Evolutionary conservation across 106 monocot species (phyloP).

Genomic region (Phalaenopsis aphrodite): DNA sequence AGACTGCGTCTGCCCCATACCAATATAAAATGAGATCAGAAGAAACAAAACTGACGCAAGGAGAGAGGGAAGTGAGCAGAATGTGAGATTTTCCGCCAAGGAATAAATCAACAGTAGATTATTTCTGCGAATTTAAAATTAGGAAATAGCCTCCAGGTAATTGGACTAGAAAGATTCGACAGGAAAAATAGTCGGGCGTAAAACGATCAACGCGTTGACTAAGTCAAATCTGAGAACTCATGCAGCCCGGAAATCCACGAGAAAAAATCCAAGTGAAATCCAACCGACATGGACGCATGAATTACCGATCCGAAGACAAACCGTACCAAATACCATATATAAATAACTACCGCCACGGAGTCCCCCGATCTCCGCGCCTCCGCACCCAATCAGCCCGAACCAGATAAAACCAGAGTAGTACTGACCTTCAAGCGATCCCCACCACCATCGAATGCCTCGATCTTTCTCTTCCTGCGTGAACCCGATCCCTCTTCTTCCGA

Average conservation of each 20-base stretch:
- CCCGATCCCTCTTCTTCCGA: constrained; percentile 15
- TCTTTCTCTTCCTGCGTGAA: constrained; percentile 29
- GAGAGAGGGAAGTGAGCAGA: constrained; percentile 4
- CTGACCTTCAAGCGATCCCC: constrained; percentile 2
- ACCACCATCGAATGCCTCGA: constrained; percentile 20
- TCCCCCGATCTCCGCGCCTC: constrained; percentile 1
- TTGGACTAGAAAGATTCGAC: neutral
- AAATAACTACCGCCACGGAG: neutral
- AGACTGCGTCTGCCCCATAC: neutral
- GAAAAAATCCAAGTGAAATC: constrained; percentile 8
- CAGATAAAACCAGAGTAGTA: neutral
- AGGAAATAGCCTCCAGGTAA: neutral
- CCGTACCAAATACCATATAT: constrained; percentile 2
- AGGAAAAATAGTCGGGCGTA: constrained; percentile 2
- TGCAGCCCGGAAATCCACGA: constrained; percentile 19
- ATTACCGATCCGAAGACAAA: constrained; percentile 12
- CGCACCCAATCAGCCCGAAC: neutral
- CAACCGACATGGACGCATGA: constrained; percentile 2
- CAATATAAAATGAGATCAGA: neutral
- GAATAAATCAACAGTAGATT: neutral
- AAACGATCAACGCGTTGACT: constrained; percentile 27
- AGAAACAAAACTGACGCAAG: constrained; percentile 4
- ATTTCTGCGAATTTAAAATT: neutral
- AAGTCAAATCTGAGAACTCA: constrained; percentile 26
- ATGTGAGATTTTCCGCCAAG: neutral